Percentiles rank a stretch among this genome's conserved stretches.
phyloP scores from a whole-genome alignment of 257 asterid genomes.

The Rauvolfia tetraphylla region DNA sequence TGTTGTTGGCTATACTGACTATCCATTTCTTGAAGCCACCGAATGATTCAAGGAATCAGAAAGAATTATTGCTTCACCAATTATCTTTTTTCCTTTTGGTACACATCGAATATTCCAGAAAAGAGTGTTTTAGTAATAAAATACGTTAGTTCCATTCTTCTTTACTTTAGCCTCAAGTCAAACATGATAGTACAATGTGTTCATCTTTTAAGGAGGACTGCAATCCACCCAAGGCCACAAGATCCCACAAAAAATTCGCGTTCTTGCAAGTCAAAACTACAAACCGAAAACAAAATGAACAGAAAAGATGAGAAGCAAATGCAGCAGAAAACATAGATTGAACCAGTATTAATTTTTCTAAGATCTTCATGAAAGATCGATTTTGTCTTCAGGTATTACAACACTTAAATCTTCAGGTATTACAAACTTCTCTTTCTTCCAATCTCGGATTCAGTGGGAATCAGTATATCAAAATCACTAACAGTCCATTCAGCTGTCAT shows the following conservation, averaged over 20 bases:
- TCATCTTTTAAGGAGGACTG: not conserved
- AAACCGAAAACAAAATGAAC: not conserved
- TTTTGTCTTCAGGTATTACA: slow-evolving; percentile 6
- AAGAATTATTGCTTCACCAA: not conserved
- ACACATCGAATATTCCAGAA: not conserved
- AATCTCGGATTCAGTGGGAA: slow-evolving; percentile 30
- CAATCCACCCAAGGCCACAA: not conserved
- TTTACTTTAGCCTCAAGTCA: not conserved
- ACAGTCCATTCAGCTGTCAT: slow-evolving; percentile 77
- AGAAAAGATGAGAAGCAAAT: not conserved
- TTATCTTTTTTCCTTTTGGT: not conserved
- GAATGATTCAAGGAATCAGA: slow-evolving; percentile 6
- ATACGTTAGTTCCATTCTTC: not conserved
- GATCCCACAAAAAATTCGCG: not conserved
- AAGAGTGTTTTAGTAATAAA: not conserved
- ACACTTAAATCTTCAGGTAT: not conserved
- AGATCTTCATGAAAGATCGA: not conserved
- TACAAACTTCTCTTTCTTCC: slow-evolving; percentile 13
- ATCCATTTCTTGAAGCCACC: slow-evolving; percentile 20
- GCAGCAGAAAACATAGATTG: not conserved
- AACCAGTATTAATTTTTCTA: not conserved
- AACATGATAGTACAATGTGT: not conserved
- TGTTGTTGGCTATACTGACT: slow-evolving; percentile 30
- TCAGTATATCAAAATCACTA: slow-evolving; percentile 66
- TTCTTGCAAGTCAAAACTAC: not conserved